Evolutionary conservation across 768 basidiomycete species (phyloP).

Genomic region (Lentinula detonsa): DNA sequence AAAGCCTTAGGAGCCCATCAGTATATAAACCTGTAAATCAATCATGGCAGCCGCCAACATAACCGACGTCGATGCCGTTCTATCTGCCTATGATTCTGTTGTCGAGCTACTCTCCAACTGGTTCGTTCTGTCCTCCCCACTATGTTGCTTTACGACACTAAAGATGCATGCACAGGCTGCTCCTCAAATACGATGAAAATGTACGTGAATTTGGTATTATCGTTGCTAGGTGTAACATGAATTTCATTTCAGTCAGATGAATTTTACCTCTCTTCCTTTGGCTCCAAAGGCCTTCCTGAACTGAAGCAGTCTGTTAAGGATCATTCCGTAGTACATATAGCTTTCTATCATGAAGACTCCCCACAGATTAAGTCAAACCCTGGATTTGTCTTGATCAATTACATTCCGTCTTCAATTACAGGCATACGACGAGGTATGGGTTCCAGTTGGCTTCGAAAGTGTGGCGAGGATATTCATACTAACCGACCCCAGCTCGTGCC

Average conservation of each 20-base stretch:
- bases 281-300: conserved; percentile 36
- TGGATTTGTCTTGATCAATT: conserved; percentile 37
- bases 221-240: conserved; percentile 1
- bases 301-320: conserved; percentile 38
- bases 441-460: conserved; percentile 2
- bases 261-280: conserved; percentile 32
- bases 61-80: conserved; percentile 1
- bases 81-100: conserved; percentile 14
- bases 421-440: conserved; percentile 27
- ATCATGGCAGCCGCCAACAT: conserved; percentile 2
- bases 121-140: conserved; percentile 7
- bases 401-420: conserved; percentile 35
- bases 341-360: conserved; percentile 37
- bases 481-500: conserved; percentile 28
- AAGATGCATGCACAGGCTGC: background rate
- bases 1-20: background rate
- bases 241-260: conserved; percentile 25
- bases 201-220: background rate
- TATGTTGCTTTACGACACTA: background rate
- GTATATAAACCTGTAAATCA: background rate
- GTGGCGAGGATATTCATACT: conserved; percentile 9
- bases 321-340: conserved; percentile 32
- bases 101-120: conserved; percentile 14
- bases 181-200: background rate
- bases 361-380: conserved; percentile 19